Evolutionary conservation across 495 filamentous ascomycete genomes (phyloP).

Genomic region (Friedmanniomyces simplex): DNA sequence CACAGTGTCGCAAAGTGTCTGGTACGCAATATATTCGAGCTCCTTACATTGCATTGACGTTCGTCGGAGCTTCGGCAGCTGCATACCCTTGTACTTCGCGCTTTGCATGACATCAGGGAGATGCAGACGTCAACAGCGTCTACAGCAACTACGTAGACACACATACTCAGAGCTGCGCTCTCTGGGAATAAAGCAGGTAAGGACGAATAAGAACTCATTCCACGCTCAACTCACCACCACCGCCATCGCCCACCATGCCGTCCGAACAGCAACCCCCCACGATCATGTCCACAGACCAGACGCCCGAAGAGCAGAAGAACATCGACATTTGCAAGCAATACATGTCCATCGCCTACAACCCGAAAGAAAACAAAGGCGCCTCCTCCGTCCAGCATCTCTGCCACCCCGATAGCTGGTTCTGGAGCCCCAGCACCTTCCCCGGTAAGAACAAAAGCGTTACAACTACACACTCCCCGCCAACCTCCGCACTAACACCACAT

Average conservation of each 20-base stretch:
- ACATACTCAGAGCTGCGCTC: no score
- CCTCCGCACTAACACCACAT: no score
- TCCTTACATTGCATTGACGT: no score
- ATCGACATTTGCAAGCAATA: constrained; percentile 31
- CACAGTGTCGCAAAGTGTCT: no score
- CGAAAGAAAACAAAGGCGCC: constrained; percentile 25
- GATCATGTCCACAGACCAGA: constrained; percentile 15
- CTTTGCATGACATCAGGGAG: no score
- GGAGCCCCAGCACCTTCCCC: constrained; percentile 16
- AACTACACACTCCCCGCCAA: constrained; percentile 15
- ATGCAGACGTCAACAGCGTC: no score
- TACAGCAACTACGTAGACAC: no score
- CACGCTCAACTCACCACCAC: background rate
- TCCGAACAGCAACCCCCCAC: constrained; percentile 13
- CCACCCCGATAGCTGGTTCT: constrained; percentile 15
- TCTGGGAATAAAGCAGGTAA: background rate
- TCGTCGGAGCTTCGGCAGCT: no score
- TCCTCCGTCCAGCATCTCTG: constrained; percentile 26
- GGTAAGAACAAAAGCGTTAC: no score
- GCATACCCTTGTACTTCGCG: no score
- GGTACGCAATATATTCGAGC: no score
- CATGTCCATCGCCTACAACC: constrained; percentile 30
- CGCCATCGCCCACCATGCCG: background rate
- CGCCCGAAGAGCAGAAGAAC: constrained; percentile 26
- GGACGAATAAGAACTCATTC: background rate